Conservation (phyloP, 495 filamentous ascomycete genomes). For the Xylaria cubensis region DNA sequence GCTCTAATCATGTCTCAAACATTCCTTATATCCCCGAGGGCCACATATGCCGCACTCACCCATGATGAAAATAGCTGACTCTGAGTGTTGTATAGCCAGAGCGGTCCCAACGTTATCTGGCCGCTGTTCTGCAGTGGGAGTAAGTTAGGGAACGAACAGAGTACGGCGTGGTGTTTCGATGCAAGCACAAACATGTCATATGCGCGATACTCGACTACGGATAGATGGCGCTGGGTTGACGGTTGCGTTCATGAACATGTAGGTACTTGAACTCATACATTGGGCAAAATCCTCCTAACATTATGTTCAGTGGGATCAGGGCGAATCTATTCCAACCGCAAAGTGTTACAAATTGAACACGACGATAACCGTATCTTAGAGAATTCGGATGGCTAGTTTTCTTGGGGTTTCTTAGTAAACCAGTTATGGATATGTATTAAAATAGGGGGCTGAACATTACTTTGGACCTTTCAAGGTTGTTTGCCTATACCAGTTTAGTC, state of each 20-base stretch:
- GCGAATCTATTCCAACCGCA: constrained; percentile 46
- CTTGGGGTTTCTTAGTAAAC: neutral
- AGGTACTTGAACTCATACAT: constrained; percentile 33
- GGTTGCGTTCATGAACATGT: constrained; percentile 58
- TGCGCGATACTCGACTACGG: constrained; percentile 50
- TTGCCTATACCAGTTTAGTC: neutral
- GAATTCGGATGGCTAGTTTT: neutral
- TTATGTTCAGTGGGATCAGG: constrained; percentile 47
- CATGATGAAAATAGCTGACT: neutral
- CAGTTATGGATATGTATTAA: neutral
- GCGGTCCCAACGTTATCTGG: constrained; percentile 51
- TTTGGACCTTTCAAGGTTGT: neutral
- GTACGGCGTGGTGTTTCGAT: constrained; percentile 53
- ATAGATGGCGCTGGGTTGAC: constrained; percentile 54
- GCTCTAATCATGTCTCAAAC: neutral
- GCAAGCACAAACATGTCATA: constrained; percentile 57
- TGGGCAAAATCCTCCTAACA: constrained; percentile 12
- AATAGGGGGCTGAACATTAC: neutral
- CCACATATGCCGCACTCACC: neutral
- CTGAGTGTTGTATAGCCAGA: constrained; percentile 19
- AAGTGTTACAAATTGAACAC: constrained; percentile 47
- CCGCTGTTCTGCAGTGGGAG: constrained; percentile 50
- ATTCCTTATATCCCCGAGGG: neutral
- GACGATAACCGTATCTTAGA: constrained; percentile 5
- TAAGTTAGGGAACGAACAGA: constrained; percentile 48